phyloP scores from a whole-genome alignment of 257 asterid genomes.

The Buddleja alternifolia region DNA sequence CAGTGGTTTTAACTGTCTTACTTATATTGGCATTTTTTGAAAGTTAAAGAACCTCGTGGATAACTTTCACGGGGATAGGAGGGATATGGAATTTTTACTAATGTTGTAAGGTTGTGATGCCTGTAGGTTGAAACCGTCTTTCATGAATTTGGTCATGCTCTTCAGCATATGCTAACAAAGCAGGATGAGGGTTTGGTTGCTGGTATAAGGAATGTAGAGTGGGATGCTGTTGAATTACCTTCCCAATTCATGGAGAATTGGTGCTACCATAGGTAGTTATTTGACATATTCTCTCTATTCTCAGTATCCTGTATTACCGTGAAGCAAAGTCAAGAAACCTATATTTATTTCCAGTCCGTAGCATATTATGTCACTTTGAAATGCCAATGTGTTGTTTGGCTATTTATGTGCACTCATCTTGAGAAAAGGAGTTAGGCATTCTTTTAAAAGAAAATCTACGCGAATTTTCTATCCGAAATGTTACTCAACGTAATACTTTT shows the following conservation, averaged over 20 bases:
- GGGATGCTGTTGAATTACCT: conserved; percentile 99
- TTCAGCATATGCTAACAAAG: conserved; percentile 96
- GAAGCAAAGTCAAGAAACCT: neutral
- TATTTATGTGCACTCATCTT: conserved; percentile 9
- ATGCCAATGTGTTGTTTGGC: conserved; percentile 4
- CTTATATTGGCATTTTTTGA: neutral
- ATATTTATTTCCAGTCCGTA: neutral
- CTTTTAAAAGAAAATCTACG: neutral
- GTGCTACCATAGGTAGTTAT: conserved; percentile 90
- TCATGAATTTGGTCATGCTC: conserved; percentile 99
- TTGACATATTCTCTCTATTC: neutral
- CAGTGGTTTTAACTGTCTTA: conserved; percentile 17
- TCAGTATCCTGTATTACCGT: neutral
- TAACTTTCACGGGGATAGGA: conserved; percentile 13
- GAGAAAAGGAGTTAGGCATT: neutral
- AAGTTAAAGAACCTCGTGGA: neutral
- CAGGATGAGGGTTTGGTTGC: conserved; percentile 99
- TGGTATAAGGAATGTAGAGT: conserved; percentile 90
- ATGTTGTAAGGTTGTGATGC: conserved; percentile 27
- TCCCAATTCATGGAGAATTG: conserved; percentile 99
- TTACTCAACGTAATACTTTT: neutral
- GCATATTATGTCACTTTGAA: neutral
- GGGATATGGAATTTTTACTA: neutral
- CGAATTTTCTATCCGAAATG: neutral
- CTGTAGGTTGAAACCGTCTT: conserved; percentile 95